Evolutionary conservation across 345 rosid genomes (phyloP).

Genomic region (Gossypium turneri): DNA sequence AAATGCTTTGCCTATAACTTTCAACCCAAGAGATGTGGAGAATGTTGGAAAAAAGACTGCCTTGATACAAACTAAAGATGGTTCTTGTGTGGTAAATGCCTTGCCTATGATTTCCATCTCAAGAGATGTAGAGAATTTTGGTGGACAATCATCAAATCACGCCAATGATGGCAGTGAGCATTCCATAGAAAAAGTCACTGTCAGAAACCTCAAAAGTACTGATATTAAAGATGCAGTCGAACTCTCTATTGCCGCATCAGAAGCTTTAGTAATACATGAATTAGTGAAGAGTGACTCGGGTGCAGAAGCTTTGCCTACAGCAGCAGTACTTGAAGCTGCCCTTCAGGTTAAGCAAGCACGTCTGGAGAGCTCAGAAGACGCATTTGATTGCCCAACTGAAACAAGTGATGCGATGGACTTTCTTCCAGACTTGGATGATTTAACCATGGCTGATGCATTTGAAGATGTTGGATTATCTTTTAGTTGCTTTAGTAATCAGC

Average conservation of each 20-base stretch:
- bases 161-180: constrained; percentile 7
- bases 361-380: constrained; percentile 29
- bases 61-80: constrained; percentile 11
- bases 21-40: constrained; percentile 8
- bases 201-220: constrained; percentile 21
- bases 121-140: constrained; percentile 11
- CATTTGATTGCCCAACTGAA: constrained; percentile 17
- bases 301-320: constrained; percentile 29
- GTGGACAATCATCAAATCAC: background rate
- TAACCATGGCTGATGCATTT: constrained; percentile 42
- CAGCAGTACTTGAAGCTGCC: constrained; percentile 53
- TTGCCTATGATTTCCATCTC: constrained; percentile 15
- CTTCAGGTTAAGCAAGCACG: constrained; percentile 60
- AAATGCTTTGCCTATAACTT: constrained; percentile 13
- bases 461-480: constrained; percentile 48
- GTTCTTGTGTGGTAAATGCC: background rate
- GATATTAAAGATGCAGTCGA: constrained; percentile 47
- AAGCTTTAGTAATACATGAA: constrained; percentile 58
- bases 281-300: constrained; percentile 32
- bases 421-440: constrained; percentile 43
- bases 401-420: constrained; percentile 34
- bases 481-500: constrained; percentile 19
- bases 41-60: constrained; percentile 11
- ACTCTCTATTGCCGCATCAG: constrained; percentile 65
- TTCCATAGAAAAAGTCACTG: constrained; percentile 21